A percentile compares a stretch with the other conserved stretches of the same genome.
Evolutionary conservation across 1,284 basidiomycete genomes (phyloP).

Genomic region (Porodaedalea pini): DNA sequence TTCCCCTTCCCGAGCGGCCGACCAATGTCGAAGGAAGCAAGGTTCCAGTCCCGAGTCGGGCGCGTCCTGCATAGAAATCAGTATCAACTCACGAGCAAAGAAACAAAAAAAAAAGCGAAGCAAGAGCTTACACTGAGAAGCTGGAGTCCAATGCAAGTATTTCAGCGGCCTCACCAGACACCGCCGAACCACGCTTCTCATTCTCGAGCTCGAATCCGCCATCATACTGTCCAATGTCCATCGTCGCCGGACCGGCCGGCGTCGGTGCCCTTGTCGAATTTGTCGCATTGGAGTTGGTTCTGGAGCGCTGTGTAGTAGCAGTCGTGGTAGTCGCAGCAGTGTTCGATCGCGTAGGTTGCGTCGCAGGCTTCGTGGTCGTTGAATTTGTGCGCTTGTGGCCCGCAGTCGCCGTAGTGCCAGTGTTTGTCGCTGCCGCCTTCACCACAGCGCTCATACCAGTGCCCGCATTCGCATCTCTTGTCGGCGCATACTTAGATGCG

Average conservation of each 20-base stretch:
- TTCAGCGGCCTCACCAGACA: conserved; percentile 71
- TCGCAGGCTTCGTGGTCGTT: not conserved
- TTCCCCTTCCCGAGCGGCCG: conserved; percentile 97
- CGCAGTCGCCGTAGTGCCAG: not conserved
- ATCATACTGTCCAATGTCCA: conserved; percentile 81
- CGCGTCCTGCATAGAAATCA: conserved; percentile 35
- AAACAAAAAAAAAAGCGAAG: not conserved
- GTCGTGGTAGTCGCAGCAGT: not conserved
- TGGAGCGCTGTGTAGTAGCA: not conserved
- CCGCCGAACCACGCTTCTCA: conserved; percentile 56
- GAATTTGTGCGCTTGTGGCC: conserved; percentile 12
- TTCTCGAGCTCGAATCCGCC: conserved; percentile 82
- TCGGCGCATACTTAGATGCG: conserved; percentile 17
- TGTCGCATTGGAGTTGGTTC: conserved; percentile 8
- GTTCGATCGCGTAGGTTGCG: conserved; percentile 1
- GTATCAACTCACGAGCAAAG: not conserved
- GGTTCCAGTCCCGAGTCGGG: conserved; percentile 79
- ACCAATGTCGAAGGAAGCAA: conserved; percentile 91
- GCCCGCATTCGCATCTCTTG: not conserved
- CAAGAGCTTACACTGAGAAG: conserved; percentile 49
- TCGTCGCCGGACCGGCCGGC: not conserved
- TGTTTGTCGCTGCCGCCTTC: conserved; percentile 1
- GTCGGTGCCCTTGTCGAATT: not conserved
- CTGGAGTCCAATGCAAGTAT: conserved; percentile 78
- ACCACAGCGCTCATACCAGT: conserved; percentile 1